Conservation (phyloP, 1,284 basidiomycete species). For the Heliocybe sulcata region DNA sequence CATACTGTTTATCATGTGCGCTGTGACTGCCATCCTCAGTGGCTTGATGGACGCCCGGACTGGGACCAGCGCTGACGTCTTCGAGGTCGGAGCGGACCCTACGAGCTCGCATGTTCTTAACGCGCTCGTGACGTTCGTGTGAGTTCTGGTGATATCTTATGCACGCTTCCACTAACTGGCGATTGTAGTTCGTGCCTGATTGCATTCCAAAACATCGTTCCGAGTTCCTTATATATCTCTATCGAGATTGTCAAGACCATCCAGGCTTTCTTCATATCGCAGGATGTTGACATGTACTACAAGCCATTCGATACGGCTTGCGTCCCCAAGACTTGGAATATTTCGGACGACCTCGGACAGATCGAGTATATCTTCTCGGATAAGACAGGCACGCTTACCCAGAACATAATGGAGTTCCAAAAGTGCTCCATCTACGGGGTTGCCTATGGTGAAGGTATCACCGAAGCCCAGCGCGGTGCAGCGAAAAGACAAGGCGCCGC, state of each 20-base stretch:
- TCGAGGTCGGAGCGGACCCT: slow-evolving; percentile 61
- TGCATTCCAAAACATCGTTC: slow-evolving; percentile 97
- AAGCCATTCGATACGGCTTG: slow-evolving; percentile 81
- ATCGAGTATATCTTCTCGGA: slow-evolving; percentile 98
- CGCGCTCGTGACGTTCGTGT: slow-evolving; percentile 88
- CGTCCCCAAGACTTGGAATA: slow-evolving; percentile 97
- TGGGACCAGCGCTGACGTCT: slow-evolving; percentile 68
- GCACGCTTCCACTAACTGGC: slow-evolving; percentile 1
- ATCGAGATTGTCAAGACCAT: slow-evolving; percentile 98
- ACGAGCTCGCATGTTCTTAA: slow-evolving; percentile 64
- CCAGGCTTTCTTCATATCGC: slow-evolving; percentile 96
- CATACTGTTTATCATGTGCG: slow-evolving; percentile 75
- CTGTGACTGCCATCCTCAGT: slow-evolving; percentile 65
- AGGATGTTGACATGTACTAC: slow-evolving; percentile 98
- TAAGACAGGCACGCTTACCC: slow-evolving; percentile 95
- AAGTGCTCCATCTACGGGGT: slow-evolving; percentile 87
- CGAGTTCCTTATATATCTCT: slow-evolving; percentile 95
- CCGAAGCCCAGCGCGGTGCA: slow-evolving; percentile 91
- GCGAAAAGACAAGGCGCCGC: slow-evolving; percentile 76
- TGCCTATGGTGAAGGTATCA: slow-evolving; percentile 88
- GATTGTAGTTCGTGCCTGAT: slow-evolving; percentile 71
- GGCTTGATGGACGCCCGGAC: slow-evolving; percentile 61
- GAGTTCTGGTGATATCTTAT: slow-evolving; percentile 22
- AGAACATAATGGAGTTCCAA: slow-evolving; percentile 98
- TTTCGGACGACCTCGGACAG: slow-evolving; percentile 95